phyloP scores from a whole-genome alignment of 371 early-diverging fungal genomes.

The Umbelopsis sp. region DNA sequence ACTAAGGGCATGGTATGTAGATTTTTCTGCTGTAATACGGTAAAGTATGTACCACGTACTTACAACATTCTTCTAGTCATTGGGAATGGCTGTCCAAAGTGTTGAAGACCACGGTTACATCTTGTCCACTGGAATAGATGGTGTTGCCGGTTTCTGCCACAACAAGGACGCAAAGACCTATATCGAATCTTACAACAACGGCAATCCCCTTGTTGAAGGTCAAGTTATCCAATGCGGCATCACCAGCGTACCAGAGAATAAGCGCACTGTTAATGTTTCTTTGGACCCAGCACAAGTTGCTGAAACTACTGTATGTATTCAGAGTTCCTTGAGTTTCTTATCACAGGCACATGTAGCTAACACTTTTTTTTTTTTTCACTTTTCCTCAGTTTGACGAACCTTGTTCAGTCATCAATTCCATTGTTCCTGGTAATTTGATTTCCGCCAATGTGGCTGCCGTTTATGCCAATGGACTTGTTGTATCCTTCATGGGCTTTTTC shows the following conservation, averaged over 20 bases:
- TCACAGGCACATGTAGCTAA: too few relatives aligned
- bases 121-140: conserved; percentile 71
- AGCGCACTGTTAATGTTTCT: conserved; percentile 63
- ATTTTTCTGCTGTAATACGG: background rate
- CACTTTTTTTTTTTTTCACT: background rate
- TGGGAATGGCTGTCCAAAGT: conserved; percentile 67
- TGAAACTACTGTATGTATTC: conserved; percentile 45
- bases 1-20: conserved; percentile 61
- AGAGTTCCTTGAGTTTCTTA: too few relatives aligned
- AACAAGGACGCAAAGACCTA: conserved; percentile 61
- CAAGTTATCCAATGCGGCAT: conserved; percentile 67
- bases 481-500: conserved; percentile 74
- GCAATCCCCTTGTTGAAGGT: conserved; percentile 61
- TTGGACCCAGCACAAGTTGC: conserved; percentile 58
- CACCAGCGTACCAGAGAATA: conserved; percentile 48
- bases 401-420: conserved; percentile 56
- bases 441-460: conserved; percentile 56
- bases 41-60: background rate
- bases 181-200: conserved; percentile 53
- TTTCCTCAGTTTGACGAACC: conserved; percentile 40
- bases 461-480: conserved; percentile 60
- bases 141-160: conserved; percentile 69
- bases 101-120: conserved; percentile 87
- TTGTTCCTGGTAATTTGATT: conserved; percentile 70
- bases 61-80: conserved; percentile 35